phyloP scores from a whole-genome alignment of 2,329 filamentous ascomycete genomes.

The Pestalotiopsis fici region DNA sequence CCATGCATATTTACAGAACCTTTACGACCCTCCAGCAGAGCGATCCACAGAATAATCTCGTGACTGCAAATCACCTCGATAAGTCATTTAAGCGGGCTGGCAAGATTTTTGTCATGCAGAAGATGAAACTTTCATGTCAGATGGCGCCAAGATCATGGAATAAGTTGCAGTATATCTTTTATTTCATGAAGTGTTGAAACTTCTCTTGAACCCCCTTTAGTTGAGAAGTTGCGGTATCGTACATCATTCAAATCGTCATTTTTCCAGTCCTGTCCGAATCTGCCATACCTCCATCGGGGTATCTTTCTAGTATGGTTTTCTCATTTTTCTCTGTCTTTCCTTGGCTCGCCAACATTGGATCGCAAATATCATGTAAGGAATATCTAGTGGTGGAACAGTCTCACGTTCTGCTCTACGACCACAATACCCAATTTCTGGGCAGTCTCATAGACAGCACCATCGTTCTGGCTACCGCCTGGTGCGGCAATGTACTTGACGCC shows the following conservation, averaged over 20 bases:
- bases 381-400: conserved; percentile 89
- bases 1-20: no score
- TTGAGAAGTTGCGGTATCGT: conserved; percentile 1
- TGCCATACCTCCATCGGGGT: background rate
- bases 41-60: no score
- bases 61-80: no score
- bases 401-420: conserved; percentile 92
- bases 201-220: conserved; percentile 6
- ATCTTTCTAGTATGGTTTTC: conserved; percentile 2
- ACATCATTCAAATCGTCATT: conserved; percentile 5
- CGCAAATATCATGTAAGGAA: background rate
- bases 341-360: background rate
- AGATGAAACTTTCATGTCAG: background rate
- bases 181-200: conserved; percentile 4
- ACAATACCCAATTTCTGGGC: conserved; percentile 90
- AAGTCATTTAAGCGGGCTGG: no score
- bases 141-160: background rate
- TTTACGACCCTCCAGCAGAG: no score
- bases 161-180: background rate
- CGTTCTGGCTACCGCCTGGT: conserved; percentile 87
- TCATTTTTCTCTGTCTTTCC: background rate
- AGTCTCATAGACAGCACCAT: conserved; percentile 79
- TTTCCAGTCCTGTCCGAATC: background rate
- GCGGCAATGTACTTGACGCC: conserved; percentile 96
- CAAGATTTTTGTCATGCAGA: no score